phyloP scores from a whole-genome alignment of 2,329 filamentous ascomycete species.

The Aspergillus sp. region DNA sequence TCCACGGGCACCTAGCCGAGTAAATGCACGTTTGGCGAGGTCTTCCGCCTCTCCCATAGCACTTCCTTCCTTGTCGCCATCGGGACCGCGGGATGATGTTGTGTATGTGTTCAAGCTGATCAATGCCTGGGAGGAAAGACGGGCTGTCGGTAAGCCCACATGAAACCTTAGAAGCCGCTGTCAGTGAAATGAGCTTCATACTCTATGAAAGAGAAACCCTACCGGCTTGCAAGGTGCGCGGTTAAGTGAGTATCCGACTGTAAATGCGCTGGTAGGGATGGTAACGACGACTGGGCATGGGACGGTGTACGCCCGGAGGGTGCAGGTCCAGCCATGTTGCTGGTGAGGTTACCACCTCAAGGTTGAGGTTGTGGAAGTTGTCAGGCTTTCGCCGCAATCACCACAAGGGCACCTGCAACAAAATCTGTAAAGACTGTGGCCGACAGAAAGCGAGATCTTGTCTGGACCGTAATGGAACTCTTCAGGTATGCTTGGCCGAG shows the following conservation, averaged over 20 bases:
- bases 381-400: background rate
- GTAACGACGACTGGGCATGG: conserved; percentile 79
- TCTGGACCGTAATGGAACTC: background rate
- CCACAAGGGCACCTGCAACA: background rate
- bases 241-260: conserved; percentile 56
- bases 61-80: conserved; percentile 89
- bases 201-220: conserved; percentile 11
- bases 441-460: background rate
- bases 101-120: conserved; percentile 95
- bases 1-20: conserved; percentile 79
- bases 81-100: conserved; percentile 79
- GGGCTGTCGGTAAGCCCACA: conserved; percentile 81
- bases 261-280: conserved; percentile 74
- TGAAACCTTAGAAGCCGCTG: conserved; percentile 78
- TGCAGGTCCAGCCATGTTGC: conserved; percentile 44
- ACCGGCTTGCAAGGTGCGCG: conserved; percentile 54
- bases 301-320: conserved; percentile 52
- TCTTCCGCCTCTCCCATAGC: conserved; percentile 92
- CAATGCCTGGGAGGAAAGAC: conserved; percentile 85
- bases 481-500: conserved; percentile 3
- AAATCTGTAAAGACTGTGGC: background rate
- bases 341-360: conserved; percentile 15
- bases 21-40: conserved; percentile 81
- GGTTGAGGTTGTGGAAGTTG: conserved; percentile 3
- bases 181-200: conserved; percentile 9